phyloP scores from a whole-genome alignment of 257 asterid species.

The Thymus quinquecostatus region DNA sequence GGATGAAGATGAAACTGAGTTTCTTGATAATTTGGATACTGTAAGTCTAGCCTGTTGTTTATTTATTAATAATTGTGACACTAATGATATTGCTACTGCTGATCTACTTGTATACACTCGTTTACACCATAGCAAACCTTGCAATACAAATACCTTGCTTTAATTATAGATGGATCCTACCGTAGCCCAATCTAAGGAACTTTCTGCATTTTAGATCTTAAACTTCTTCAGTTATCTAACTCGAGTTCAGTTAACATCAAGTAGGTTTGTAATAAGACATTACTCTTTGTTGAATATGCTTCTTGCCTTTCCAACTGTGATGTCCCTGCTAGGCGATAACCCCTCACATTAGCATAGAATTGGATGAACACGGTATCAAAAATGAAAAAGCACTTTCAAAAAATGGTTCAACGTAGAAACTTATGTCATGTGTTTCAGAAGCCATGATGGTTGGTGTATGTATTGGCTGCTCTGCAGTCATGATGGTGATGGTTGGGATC shows the following conservation, averaged over 20 bases:
- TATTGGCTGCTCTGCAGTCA: constrained; percentile 24
- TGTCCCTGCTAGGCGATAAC: not conserved
- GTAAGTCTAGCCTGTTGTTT: constrained; percentile 48
- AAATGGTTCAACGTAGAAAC: not conserved
- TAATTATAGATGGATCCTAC: not conserved
- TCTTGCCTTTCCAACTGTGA: constrained; percentile 15
- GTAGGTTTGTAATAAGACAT: constrained; percentile 4
- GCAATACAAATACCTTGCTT: not conserved
- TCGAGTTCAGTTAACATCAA: constrained; percentile 17
- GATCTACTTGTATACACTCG: constrained; percentile 13
- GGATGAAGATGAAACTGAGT: constrained; percentile 97
- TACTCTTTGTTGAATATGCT: constrained; percentile 8
- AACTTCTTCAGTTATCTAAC: not conserved
- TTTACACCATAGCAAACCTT: constrained; percentile 5
- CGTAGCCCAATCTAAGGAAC: not conserved
- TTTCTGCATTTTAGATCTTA: not conserved
- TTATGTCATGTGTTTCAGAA: constrained; percentile 15
- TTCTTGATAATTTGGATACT: constrained; percentile 77
- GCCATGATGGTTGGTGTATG: constrained; percentile 7
- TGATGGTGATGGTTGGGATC: not conserved
- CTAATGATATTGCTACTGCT: not conserved
- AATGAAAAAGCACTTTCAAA: constrained; percentile 2
- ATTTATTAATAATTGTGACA: constrained; percentile 7
- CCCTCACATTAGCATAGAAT: constrained; percentile 6
- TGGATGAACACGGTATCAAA: constrained; percentile 14